Evolutionary conservation across 169 alveolate species (phyloP).

Genomic region (Plasmodium vinckei): DNA sequence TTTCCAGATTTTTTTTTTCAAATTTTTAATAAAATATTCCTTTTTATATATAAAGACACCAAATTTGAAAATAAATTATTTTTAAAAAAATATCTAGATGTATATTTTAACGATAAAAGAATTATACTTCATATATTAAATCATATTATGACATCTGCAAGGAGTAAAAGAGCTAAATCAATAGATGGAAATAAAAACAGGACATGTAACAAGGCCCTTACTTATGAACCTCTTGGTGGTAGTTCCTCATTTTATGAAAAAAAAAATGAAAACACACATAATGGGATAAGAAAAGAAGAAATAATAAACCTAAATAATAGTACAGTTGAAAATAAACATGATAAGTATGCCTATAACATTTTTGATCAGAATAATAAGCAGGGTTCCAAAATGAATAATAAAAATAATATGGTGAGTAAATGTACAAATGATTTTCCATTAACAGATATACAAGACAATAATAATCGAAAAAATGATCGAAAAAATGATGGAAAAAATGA

Average conservation of each 20-base stretch:
- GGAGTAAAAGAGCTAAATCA: neutral
- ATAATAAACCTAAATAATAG: neutral
- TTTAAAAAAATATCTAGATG: conserved; percentile 11
- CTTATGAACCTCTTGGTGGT: neutral
- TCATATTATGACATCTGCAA: conserved; percentile 5
- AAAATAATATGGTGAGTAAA: neutral
- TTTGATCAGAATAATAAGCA: neutral
- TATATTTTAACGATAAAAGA: conserved; percentile 45
- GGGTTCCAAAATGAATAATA: neutral
- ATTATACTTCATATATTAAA: conserved; percentile 15
- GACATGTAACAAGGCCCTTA: neutral
- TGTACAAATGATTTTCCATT: neutral
- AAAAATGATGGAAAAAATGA: neutral
- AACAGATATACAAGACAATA: too few species aligned
- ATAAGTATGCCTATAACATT: too few species aligned
- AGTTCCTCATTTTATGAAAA: neutral
- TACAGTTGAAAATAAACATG: too few species aligned
- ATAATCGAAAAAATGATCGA: neutral
- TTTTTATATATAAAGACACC: conserved; percentile 61
- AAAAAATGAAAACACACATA: neutral
- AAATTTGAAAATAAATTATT: conserved; percentile 31
- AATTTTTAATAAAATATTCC: conserved; percentile 24
- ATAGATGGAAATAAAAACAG: neutral
- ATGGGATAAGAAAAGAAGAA: neutral
- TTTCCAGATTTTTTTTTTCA: conserved; percentile 5